Percentiles rank a stretch among this genome's conserved stretches.
phyloP scores from a whole-genome alignment of 805 yeast genomes.

The Pichia thaimueangensis region DNA sequence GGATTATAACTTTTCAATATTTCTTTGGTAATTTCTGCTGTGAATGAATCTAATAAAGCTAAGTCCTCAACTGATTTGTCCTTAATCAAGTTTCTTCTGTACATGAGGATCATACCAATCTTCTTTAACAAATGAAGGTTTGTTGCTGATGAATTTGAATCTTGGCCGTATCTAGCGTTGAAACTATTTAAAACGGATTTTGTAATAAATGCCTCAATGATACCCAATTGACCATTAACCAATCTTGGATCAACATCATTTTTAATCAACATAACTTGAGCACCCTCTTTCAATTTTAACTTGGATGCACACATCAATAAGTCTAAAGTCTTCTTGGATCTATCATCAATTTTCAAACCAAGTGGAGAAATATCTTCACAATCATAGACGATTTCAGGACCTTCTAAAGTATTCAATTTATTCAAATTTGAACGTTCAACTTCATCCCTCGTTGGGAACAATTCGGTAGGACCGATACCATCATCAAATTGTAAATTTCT shows the following conservation, averaged over 20 bases:
- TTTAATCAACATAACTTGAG: slow-evolving; percentile 92
- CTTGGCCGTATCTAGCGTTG: slow-evolving; percentile 10
- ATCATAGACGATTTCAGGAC: slow-evolving; percentile 37
- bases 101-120: slow-evolving; percentile 5
- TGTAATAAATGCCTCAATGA: slow-evolving; percentile 49
- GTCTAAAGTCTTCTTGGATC: slow-evolving; percentile 20
- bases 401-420: slow-evolving; percentile 44
- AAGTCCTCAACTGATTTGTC: slow-evolving; percentile 4
- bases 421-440: slow-evolving; percentile 69
- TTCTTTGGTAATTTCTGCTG: slow-evolving; percentile 13
- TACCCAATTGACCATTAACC: slow-evolving; percentile 91
- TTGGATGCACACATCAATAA: slow-evolving; percentile 64
- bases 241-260: slow-evolving; percentile 58
- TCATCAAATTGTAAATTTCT: slow-evolving; percentile 56
- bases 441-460: slow-evolving; percentile 80
- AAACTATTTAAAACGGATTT: slow-evolving; percentile 24
- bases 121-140: slow-evolving; percentile 10
- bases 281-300: slow-evolving; percentile 67
- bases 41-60: slow-evolving; percentile 5
- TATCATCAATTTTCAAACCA: slow-evolving; percentile 11
- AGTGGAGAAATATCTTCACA: slow-evolving; percentile 34
- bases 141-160: neutral
- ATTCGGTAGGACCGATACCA: slow-evolving; percentile 83
- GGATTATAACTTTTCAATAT: slow-evolving; percentile 22
- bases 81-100: slow-evolving; percentile 4